Evolutionary conservation across 1,284 basidiomycete species (phyloP).

Genomic region (Sporisorium exsertum): DNA sequence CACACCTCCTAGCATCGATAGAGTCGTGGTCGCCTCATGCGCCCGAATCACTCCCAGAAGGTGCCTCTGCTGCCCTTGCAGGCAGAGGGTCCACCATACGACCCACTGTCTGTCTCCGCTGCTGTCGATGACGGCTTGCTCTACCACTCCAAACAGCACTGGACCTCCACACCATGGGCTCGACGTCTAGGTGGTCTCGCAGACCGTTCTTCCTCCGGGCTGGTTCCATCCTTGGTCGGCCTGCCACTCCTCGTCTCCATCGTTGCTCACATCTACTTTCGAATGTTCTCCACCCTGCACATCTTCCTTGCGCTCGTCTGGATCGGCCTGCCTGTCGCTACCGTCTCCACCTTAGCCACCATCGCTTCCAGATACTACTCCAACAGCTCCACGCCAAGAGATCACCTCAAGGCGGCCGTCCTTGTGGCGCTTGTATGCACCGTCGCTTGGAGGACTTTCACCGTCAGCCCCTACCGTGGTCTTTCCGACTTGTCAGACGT

Average conservation of each 20-base stretch:
- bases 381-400: conserved; percentile 2
- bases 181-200: conserved; percentile 21
- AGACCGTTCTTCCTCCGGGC: conserved; percentile 15
- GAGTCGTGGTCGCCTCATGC: conserved; percentile 10
- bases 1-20: not conserved
- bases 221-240: conserved; percentile 22
- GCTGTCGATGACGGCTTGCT: conserved; percentile 5
- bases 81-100: conserved; percentile 5
- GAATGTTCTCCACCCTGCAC: conserved; percentile 36
- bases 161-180: conserved; percentile 24
- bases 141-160: conserved; percentile 19
- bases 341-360: conserved; percentile 11
- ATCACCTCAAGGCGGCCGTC: conserved; percentile 22
- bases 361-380: not conserved
- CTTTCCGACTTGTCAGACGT: conserved; percentile 4
- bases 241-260: conserved; percentile 24
- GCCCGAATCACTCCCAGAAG: conserved; percentile 19
- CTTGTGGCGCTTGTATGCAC: conserved; percentile 16
- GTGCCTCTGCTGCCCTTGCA: conserved; percentile 36
- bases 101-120: not conserved
- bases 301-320: conserved; percentile 35
- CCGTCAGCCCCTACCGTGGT: conserved; percentile 16
- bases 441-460: conserved; percentile 27
- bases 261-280: conserved; percentile 33
- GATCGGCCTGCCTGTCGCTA: conserved; percentile 25